A percentile compares a stretch with the other conserved stretches of the same genome.
Conservation (phyloP, 2,329 filamentous ascomycete genomes). For the Alternaria sp. region DNA sequence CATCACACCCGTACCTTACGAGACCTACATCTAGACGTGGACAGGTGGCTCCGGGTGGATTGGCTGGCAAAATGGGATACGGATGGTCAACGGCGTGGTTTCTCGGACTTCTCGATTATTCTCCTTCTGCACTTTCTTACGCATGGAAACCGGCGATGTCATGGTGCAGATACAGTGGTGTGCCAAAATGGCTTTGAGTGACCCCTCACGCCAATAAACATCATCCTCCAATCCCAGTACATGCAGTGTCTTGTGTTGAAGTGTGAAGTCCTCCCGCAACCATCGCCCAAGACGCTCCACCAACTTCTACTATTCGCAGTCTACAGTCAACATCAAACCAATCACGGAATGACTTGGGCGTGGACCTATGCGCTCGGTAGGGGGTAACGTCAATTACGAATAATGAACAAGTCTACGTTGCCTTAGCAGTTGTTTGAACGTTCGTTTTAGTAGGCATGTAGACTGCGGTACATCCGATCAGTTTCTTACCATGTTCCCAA, state of each 20-base stretch:
- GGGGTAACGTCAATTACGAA: neutral
- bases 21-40: conserved; percentile 88
- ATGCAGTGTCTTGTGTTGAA: neutral
- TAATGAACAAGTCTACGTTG: neutral
- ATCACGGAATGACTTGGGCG: neutral
- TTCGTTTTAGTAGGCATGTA: neutral
- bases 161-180: conserved; percentile 43
- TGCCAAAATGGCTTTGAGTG: conserved; percentile 45
- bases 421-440: neutral
- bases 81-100: conserved; percentile 50
- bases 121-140: conserved; percentile 48
- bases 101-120: conserved; percentile 48
- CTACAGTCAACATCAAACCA: neutral
- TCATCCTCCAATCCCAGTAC: conserved; percentile 33
- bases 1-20: conserved; percentile 89
- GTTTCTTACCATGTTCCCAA: neutral
- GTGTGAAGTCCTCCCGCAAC: neutral
- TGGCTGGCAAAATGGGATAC: conserved; percentile 45
- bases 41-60: conserved; percentile 31
- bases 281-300: neutral
- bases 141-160: conserved; percentile 48
- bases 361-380: neutral
- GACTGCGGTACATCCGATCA: neutral
- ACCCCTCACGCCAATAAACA: conserved; percentile 46
- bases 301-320: neutral